Conservation (phyloP, 176 grass and related monocot genomes). For the Triticum urartu region DNA sequence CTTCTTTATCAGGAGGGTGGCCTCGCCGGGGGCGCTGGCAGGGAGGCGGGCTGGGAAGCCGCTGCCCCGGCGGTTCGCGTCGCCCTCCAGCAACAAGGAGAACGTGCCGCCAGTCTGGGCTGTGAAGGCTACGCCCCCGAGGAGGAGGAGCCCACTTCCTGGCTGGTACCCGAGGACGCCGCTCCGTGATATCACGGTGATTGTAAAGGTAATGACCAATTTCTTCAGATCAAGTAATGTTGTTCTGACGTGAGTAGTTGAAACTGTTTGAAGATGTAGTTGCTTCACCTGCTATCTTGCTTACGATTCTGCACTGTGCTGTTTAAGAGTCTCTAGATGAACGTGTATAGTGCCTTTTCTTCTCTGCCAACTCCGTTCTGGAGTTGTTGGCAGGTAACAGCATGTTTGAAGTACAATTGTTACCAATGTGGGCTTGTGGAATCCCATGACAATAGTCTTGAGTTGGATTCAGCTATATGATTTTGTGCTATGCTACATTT, state of each 20-base stretch:
- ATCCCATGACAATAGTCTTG: constrained; percentile 6
- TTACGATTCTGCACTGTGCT: background rate
- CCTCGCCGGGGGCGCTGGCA: constrained; percentile 43
- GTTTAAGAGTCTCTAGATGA: background rate
- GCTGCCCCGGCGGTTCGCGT: constrained; percentile 8
- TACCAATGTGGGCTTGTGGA: background rate
- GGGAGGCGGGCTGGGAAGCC: constrained; percentile 21
- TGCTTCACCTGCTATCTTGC: background rate
- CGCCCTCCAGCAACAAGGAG: constrained; percentile 44
- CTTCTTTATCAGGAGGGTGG: constrained; percentile 69
- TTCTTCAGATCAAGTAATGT: background rate
- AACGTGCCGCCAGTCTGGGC: constrained; percentile 41
- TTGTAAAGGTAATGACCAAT: constrained; percentile 45
- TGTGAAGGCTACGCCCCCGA: constrained; percentile 12
- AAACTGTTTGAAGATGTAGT: background rate
- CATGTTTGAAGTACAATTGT: background rate
- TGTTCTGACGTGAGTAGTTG: background rate
- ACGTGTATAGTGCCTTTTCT: background rate
- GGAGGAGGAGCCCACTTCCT: constrained; percentile 67
- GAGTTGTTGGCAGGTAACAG: background rate
- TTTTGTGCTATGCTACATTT: background rate
- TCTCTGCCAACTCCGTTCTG: background rate
- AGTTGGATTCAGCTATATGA: background rate
- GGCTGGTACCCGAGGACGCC: constrained; percentile 77
- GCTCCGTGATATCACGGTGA: constrained; percentile 58